A percentile compares a stretch with the other conserved stretches of the same genome.
These are phyloP conservation scores for Solanum lignicaule DNA, from an alignment of 257 asterid species.

Conservation along the genomic window DNA sequence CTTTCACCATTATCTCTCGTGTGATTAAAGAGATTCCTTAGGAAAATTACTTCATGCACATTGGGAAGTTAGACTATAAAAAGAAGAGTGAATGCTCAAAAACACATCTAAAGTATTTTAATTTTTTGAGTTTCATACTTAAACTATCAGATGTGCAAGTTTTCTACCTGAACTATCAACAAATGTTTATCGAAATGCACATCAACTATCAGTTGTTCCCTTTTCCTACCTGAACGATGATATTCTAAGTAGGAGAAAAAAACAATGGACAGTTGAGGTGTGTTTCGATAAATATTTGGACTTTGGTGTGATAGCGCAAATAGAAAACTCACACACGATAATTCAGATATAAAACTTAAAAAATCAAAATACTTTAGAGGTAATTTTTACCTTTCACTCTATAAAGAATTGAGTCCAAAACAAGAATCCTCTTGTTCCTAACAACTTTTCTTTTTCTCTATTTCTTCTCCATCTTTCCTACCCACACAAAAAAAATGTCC, in stretches of 20 bases:
- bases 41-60: background rate
- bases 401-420: background rate
- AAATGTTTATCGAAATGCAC: background rate
- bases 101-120: background rate
- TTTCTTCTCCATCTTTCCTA: background rate
- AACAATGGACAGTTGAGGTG: fast-evolving
- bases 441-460: background rate
- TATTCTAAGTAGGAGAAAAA: background rate
- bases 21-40: background rate
- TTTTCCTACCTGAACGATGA: background rate
- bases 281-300: background rate
- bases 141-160: background rate
- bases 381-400: background rate
- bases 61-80: background rate
- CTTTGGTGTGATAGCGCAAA: background rate
- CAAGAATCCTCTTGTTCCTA: background rate
- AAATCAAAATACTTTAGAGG: background rate
- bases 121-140: background rate
- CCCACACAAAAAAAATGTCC: background rate
- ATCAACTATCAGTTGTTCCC: background rate
- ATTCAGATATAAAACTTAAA: background rate
- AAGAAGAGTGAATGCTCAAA: too few species aligned
- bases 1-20: background rate
- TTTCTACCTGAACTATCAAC: background rate
- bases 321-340: background rate